phyloP scores from a whole-genome alignment of 106 monocot genomes.

The Dendrobium huoshanense region DNA sequence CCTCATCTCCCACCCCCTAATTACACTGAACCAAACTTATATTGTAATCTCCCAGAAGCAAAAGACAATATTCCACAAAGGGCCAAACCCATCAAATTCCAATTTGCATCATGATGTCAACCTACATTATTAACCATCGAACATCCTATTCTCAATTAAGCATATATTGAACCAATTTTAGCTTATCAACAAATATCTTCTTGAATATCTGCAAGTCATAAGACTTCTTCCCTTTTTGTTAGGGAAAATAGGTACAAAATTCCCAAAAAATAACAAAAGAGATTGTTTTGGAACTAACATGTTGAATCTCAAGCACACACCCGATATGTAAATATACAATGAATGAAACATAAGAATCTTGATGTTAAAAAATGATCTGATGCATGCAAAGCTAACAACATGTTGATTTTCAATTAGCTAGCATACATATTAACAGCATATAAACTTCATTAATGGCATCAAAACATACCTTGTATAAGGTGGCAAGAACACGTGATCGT shows the following conservation, averaged over 20 bases:
- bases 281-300: not conserved
- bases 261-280: not conserved
- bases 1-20: too few species aligned
- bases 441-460: not conserved
- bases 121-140: too few species aligned
- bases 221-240: not conserved
- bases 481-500: conserved; percentile 90
- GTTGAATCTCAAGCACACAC: not conserved
- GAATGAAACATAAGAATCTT: not conserved
- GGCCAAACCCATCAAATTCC: too few species aligned
- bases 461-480: conserved; percentile 73
- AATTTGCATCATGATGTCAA: too few species aligned
- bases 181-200: not conserved
- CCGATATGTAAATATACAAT: not conserved
- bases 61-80: too few species aligned
- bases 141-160: not conserved
- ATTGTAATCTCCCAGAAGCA: too few species aligned
- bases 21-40: too few species aligned
- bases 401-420: not conserved
- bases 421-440: not conserved
- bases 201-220: not conserved
- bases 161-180: not conserved
- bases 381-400: not conserved
- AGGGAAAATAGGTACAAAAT: not conserved
- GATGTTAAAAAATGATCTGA: not conserved